A percentile compares a stretch with the other conserved stretches of the same genome.
phyloP scores from a whole-genome alignment of 805 yeast genomes.

The Saturnispora besseyi region DNA sequence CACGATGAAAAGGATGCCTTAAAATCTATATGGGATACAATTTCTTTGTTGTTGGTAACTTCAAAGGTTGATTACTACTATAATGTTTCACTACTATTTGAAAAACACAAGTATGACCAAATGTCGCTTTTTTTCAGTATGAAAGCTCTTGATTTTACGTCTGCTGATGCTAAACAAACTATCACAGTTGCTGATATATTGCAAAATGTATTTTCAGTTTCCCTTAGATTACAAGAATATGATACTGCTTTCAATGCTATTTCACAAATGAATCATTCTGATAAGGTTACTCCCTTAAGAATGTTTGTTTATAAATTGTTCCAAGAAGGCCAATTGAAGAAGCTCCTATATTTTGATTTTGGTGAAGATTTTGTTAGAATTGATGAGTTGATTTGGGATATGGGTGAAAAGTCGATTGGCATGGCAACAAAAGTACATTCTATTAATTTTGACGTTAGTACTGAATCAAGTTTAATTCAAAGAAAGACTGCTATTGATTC shows the following conservation, averaged over 20 bases:
- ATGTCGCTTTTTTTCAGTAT: slow-evolving; percentile 30
- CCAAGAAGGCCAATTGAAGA: slow-evolving; percentile 31
- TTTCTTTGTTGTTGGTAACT: slow-evolving; percentile 22
- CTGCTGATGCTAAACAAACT: slow-evolving; percentile 7
- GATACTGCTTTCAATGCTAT: slow-evolving; percentile 24
- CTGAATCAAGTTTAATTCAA: no score
- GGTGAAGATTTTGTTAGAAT: slow-evolving; percentile 34
- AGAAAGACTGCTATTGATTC: slow-evolving; percentile 17
- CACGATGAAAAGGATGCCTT: slow-evolving; percentile 13
- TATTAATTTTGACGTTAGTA: background rate
- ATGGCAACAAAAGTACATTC: background rate
- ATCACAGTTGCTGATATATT: slow-evolving; percentile 15
- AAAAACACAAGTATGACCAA: slow-evolving; percentile 22
- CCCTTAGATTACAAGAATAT: slow-evolving; percentile 25
- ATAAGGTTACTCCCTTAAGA: slow-evolving; percentile 21
- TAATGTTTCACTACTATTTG: slow-evolving; percentile 31
- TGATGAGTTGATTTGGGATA: slow-evolving; percentile 32
- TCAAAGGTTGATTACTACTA: slow-evolving; percentile 31
- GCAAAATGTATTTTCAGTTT: slow-evolving; percentile 23
- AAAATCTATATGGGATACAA: slow-evolving; percentile 3
- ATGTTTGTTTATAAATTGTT: slow-evolving; percentile 33
- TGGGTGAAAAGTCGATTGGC: slow-evolving; percentile 19
- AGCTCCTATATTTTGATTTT: slow-evolving; percentile 35
- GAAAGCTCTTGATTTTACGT: slow-evolving; percentile 17
- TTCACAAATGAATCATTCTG: slow-evolving; percentile 19